Evolutionary conservation across 2,329 filamentous ascomycete genomes (phyloP).

Genomic region (Cladobotryum mycophilum): DNA sequence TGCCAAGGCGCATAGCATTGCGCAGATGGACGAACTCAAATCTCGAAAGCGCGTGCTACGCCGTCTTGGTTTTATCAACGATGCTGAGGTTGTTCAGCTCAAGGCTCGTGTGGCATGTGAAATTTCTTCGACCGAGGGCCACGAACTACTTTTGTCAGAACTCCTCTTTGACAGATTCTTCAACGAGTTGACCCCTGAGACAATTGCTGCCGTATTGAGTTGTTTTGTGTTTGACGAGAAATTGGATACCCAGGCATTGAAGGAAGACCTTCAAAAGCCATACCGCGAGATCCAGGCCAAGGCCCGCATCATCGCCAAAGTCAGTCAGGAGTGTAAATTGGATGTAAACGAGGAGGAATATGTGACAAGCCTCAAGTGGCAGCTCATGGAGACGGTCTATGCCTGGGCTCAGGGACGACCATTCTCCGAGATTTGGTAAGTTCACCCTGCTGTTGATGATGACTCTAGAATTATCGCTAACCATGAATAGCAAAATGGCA

Average conservation of each 20-base stretch:
- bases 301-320: slow-evolving; percentile 82
- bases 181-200: slow-evolving; percentile 86
- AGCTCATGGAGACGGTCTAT: slow-evolving; percentile 95
- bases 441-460: slow-evolving; percentile 18
- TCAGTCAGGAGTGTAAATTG: slow-evolving; percentile 90
- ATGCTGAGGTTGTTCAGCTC: slow-evolving; percentile 88
- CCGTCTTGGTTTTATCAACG: slow-evolving; percentile 91
- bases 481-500: slow-evolving; percentile 79
- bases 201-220: slow-evolving; percentile 78
- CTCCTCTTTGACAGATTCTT: slow-evolving; percentile 96
- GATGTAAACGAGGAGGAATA: slow-evolving; percentile 95
- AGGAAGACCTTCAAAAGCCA: slow-evolving; percentile 80
- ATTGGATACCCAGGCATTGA: slow-evolving; percentile 68
- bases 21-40: slow-evolving; percentile 94
- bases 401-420: slow-evolving; percentile 85
- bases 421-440: slow-evolving; percentile 93
- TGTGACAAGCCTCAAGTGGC: slow-evolving; percentile 79
- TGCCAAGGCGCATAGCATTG: slow-evolving; percentile 73
- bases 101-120: slow-evolving; percentile 97
- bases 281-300: slow-evolving; percentile 82
- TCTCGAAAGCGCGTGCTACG: slow-evolving; percentile 91
- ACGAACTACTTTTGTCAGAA: slow-evolving; percentile 89
- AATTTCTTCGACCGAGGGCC: slow-evolving; percentile 84
- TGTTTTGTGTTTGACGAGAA: slow-evolving; percentile 99
- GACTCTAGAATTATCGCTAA: slow-evolving; percentile 18